Evolutionary conservation across 768 basidiomycete genomes (phyloP).

Genomic region (Trametopsis cervina): DNA sequence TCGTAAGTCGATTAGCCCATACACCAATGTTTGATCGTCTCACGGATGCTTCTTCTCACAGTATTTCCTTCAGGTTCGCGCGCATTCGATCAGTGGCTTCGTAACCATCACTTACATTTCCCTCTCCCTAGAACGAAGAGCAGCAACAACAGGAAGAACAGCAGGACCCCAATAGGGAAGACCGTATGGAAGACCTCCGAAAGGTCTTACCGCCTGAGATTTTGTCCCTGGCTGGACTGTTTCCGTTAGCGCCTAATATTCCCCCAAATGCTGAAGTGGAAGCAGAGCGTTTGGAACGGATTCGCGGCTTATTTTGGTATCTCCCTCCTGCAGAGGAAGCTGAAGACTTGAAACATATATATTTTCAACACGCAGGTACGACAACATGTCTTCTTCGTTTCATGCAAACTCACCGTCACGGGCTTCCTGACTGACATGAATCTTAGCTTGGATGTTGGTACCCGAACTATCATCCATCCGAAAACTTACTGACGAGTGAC

Average conservation of each 20-base stretch:
- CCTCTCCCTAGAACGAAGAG: slow-evolving; percentile 44
- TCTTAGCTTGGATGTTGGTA: slow-evolving; percentile 66
- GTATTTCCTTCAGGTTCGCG: slow-evolving; percentile 71
- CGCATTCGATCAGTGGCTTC: background rate
- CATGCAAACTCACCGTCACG: too few relatives aligned
- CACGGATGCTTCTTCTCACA: slow-evolving; percentile 21
- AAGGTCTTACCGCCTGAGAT: slow-evolving; percentile 56
- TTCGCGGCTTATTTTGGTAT: slow-evolving; percentile 61
- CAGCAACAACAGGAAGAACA: slow-evolving; percentile 52
- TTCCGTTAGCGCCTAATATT: slow-evolving; percentile 47
- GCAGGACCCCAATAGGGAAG: slow-evolving; percentile 35
- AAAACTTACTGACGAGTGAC: background rate
- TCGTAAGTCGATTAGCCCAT: slow-evolving; percentile 57
- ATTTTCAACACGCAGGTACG: slow-evolving; percentile 45
- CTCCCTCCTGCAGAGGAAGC: slow-evolving; percentile 58
- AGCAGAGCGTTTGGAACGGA: slow-evolving; percentile 29
- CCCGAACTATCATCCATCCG: background rate
- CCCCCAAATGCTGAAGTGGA: slow-evolving; percentile 29
- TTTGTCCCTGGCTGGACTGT: slow-evolving; percentile 53
- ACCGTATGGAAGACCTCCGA: slow-evolving; percentile 42
- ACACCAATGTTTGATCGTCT: too few relatives aligned
- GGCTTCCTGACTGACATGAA: too few relatives aligned
- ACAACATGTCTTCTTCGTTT: background rate
- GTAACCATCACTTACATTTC: background rate
- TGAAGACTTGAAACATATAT: slow-evolving; percentile 51